Conservation (phyloP, 345 rosid species). For the Citrus hindsii region DNA sequence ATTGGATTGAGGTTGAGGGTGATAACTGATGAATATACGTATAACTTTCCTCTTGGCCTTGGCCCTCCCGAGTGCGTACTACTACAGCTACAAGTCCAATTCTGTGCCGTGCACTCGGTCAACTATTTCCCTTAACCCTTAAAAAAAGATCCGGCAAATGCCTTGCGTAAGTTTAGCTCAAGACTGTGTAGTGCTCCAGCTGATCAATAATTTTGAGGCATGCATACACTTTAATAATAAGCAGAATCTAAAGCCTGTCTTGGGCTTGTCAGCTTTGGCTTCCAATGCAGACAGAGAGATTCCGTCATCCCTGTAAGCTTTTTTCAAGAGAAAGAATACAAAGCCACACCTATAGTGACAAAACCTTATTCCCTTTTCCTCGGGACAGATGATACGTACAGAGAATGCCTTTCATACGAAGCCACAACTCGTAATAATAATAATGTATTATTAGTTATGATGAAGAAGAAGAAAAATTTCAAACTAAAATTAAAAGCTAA, state of each 20-base stretch:
- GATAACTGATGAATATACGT: too few species aligned
- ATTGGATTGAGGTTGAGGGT: too few species aligned
- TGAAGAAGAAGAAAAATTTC: neutral
- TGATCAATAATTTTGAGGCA: neutral
- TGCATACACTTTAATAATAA: too few species aligned
- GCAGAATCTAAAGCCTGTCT: slow-evolving; percentile 3
- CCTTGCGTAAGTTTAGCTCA: too few species aligned
- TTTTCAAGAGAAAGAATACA: neutral
- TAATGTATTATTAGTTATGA: neutral
- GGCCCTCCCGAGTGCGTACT: too few species aligned
- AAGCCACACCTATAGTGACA: neutral
- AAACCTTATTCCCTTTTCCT: neutral
- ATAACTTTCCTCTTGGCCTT: too few species aligned
- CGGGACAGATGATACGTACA: neutral
- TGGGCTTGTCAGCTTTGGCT: slow-evolving; percentile 10
- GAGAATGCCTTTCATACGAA: neutral
- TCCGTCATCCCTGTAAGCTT: neutral
- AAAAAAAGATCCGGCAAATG: too few species aligned
- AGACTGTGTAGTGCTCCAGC: too few species aligned
- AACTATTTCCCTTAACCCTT: too few species aligned
- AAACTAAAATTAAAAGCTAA: neutral
- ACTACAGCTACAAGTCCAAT: too few species aligned
- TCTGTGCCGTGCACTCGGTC: too few species aligned
- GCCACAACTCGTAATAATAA: neutral
- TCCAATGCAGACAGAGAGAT: neutral